Percentiles rank a stretch among this genome's conserved stretches.
phyloP scores from a whole-genome alignment of 208 protist species.

The Crithidia acanthocephali region DNA sequence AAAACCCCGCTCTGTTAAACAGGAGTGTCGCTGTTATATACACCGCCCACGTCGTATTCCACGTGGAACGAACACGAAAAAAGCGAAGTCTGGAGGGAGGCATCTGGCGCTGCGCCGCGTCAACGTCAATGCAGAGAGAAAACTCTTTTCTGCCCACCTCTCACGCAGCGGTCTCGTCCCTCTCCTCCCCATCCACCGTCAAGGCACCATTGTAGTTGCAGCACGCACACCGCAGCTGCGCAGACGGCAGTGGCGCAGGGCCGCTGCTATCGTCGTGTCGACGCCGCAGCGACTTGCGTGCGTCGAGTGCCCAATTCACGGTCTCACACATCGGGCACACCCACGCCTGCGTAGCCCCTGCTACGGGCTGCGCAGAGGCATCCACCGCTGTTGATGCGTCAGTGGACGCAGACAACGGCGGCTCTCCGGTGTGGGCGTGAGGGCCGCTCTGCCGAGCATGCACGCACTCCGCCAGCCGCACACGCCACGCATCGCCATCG shows the following conservation, averaged over 20 bases:
- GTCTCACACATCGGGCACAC: conserved; percentile 56
- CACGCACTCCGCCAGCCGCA: conserved; percentile 30
- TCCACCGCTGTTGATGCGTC: not conserved
- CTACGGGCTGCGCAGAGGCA: no score
- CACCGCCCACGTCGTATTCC: no score
- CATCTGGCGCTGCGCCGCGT: no score
- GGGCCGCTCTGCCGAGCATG: conserved; percentile 14
- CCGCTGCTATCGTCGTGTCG: conserved; percentile 8
- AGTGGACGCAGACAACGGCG: not conserved
- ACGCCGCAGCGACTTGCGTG: conserved; percentile 38
- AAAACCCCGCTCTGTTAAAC: no score
- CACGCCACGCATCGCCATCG: conserved; percentile 36
- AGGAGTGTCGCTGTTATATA: no score
- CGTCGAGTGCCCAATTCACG: conserved; percentile 36
- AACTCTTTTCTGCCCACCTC: not conserved
- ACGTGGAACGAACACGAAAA: no score
- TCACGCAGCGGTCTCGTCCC: no score
- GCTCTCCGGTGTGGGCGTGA: not conserved
- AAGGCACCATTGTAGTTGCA: conserved; percentile 11
- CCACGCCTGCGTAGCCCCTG: conserved; percentile 29
- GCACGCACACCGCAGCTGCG: conserved; percentile 24
- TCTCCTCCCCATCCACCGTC: not conserved
- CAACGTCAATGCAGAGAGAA: no score
- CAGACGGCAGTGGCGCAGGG: not conserved
- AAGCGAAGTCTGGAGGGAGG: no score